Evolutionary conservation across 495 filamentous ascomycete species (phyloP).

Genomic region (Penicillium bialowiezense): DNA sequence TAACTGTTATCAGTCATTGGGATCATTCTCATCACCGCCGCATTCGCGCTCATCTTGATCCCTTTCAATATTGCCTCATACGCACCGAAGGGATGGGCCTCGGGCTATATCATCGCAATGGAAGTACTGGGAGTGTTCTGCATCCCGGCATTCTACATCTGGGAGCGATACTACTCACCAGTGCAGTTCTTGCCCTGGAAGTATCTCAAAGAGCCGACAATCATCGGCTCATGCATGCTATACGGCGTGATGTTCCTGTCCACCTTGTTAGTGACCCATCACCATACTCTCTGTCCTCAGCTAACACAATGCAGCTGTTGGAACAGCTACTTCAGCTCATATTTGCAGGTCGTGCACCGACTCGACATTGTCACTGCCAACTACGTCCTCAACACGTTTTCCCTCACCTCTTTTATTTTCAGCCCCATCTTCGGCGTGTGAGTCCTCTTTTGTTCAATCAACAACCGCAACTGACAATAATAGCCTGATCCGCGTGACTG

Average conservation of each 20-base stretch:
- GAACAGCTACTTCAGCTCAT: conserved; percentile 60
- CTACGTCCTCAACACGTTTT: conserved; percentile 48
- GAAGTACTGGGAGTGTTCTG: conserved; percentile 52
- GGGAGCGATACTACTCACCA: conserved; percentile 52
- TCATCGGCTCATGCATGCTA: conserved; percentile 54
- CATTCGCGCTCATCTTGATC: conserved; percentile 47
- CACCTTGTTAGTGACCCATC: conserved; percentile 45
- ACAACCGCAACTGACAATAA: background rate
- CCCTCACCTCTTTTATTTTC: conserved; percentile 39
- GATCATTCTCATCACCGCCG: conserved; percentile 50
- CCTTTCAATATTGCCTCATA: conserved; percentile 51
- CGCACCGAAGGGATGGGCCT: conserved; percentile 42
- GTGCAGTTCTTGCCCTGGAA: conserved; percentile 52
- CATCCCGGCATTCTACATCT: conserved; percentile 52
- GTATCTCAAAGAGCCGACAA: conserved; percentile 56
- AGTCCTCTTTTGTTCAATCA: background rate
- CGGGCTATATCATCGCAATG: conserved; percentile 49
- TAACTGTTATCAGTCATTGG: conserved; percentile 34
- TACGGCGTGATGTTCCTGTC: conserved; percentile 54
- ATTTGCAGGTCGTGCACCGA: conserved; percentile 63
- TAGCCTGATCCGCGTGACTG: conserved; percentile 47
- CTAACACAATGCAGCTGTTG: conserved; percentile 53
- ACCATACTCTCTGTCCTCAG: background rate
- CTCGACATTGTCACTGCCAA: conserved; percentile 50
- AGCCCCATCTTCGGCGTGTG: conserved; percentile 40